Evolutionary conservation across 2,329 filamentous ascomycete genomes (phyloP), one percentile per base, ranked within the genome.

Genomic region (Hymenoscyphus albidus): DNA sequence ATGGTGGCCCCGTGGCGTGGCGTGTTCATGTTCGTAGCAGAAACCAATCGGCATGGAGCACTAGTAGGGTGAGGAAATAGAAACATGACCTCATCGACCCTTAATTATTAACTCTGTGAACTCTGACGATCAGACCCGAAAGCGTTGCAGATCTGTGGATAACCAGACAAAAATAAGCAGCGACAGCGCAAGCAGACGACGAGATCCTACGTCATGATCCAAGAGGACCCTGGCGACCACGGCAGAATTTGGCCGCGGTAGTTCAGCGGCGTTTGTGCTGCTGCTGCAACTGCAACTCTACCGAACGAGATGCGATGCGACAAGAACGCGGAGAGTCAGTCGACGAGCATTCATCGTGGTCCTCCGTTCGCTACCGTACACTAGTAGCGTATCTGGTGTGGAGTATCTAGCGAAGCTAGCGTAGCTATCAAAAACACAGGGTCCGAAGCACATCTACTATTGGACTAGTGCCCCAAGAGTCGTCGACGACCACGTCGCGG

Each of bases 141-240:
- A 60, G 58, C 22, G 58, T 60, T 61, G 60, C 60, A 55, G 60
- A 62, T 62, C 60, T 9, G 44, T 62, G 60, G 51, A 40, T 56
- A 31, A 13, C 18, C 10, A 12, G 14, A 16, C 9, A 54, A 22
- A 32, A 62, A 38, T 31, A 56, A 56, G 16, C 18, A 56, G 39
- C 9, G 31, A 35, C 31, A 51, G 39, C 40, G 18, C 16, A 51
- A 54, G 55, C 27, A 27, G 27, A 4, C 6, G 35, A 35, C 35
- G 35, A 35, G 35, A 35, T 35, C 35, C 35, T 35, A 35, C 35
- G 35, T 35, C 35, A 35, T 35, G 35, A 35, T 35, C 35, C 35
- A 35, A 27, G 35, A 35, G 32, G 16, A 57, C 55, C 55, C 31
- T 38, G 27, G 44, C 10, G 14, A 18, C 55, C 31, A 57, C 55